These are phyloP conservation scores for Talaromyces sp. DNA, from an alignment of 2,329 filamentous ascomycete species.

Conservation along the genomic window DNA sequence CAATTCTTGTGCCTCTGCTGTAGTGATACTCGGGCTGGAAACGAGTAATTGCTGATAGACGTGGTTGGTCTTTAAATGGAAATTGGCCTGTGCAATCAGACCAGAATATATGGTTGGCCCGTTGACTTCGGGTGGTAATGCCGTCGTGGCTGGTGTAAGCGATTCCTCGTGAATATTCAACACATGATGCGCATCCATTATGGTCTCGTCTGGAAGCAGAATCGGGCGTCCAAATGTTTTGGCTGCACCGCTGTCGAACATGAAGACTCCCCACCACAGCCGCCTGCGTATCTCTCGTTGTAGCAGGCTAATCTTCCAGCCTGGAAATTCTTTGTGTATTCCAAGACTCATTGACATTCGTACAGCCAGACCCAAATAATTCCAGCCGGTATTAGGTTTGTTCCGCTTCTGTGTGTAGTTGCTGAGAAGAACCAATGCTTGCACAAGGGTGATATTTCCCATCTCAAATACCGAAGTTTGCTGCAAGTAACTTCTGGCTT, in stretches of 20 bases:
- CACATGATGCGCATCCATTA: conserved; percentile 45
- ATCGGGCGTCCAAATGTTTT: conserved; percentile 52
- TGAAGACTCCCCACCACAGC: conserved; percentile 44
- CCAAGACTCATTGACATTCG: conserved; percentile 51
- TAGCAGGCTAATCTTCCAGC: conserved; percentile 46
- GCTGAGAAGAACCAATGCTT: conserved; percentile 47
- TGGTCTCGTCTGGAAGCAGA: conserved; percentile 43
- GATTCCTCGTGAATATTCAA: conserved; percentile 46
- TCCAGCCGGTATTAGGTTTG: conserved; percentile 52
- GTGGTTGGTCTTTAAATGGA: conserved; percentile 44
- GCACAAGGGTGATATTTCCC: conserved; percentile 50
- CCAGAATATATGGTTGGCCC: conserved; percentile 45
- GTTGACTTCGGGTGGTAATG: conserved; percentile 36
- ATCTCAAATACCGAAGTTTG: conserved; percentile 48
- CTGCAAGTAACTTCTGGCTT: conserved; percentile 46
- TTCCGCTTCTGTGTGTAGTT: conserved; percentile 52
- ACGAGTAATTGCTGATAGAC: conserved; percentile 46
- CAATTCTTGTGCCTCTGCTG: conserved; percentile 41
- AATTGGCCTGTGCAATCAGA: conserved; percentile 41
- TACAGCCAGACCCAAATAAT: conserved; percentile 49
- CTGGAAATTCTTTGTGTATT: conserved; percentile 50
- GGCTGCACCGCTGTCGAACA: conserved; percentile 50
- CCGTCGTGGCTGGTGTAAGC: conserved; percentile 36
- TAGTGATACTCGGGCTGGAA: conserved; percentile 40
- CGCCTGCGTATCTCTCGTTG: conserved; percentile 42